Conservation (phyloP, 1,284 basidiomycete species). For the Filobasidium uniguttulatum region DNA sequence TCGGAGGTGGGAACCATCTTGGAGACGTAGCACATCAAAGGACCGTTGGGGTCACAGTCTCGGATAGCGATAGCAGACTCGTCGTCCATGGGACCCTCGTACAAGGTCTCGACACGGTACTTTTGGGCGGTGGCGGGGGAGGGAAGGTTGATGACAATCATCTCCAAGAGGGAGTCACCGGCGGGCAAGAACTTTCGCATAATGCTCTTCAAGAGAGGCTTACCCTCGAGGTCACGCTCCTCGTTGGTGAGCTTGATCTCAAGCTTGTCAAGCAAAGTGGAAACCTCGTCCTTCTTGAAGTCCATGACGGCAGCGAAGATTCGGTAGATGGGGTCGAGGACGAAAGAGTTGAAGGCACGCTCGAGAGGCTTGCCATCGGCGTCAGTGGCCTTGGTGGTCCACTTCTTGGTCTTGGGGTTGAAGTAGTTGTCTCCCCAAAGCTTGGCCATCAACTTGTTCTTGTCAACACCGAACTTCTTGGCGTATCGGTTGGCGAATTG, state of each 20-base stretch:
- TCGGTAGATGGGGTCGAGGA: slow-evolving; percentile 98
- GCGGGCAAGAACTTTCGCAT: slow-evolving; percentile 99
- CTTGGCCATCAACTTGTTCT: slow-evolving; percentile 94
- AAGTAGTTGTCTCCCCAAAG: slow-evolving; percentile 99
- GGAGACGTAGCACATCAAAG: slow-evolving; percentile 96
- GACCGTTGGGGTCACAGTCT: slow-evolving; percentile 93
- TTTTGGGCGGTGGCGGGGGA: slow-evolving; percentile 93
- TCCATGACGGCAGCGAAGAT: slow-evolving; percentile 99
- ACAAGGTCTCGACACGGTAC: slow-evolving; percentile 98
- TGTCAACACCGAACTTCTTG: slow-evolving; percentile 99
- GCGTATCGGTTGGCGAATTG: slow-evolving; percentile 92
- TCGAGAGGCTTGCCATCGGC: slow-evolving; percentile 80
- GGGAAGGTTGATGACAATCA: slow-evolving; percentile 99
- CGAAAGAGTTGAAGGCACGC: slow-evolving; percentile 89
- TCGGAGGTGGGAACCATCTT: slow-evolving; percentile 99
- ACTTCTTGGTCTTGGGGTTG: slow-evolving; percentile 95
- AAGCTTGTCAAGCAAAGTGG: slow-evolving; percentile 86
- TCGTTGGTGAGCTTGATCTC: slow-evolving; percentile 80
- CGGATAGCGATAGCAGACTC: slow-evolving; percentile 98
- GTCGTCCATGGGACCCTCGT: slow-evolving; percentile 99
- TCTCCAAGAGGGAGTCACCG: slow-evolving; percentile 96
- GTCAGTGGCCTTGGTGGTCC: slow-evolving; percentile 67
- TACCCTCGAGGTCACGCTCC: slow-evolving; percentile 92
- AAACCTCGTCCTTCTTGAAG: slow-evolving; percentile 91
- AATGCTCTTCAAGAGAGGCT: slow-evolving; percentile 90